These are phyloP conservation scores for Globisporangium recalcitrans DNA, from an alignment of 352 stramenopile genomes.

Conservation along the genomic window DNA sequence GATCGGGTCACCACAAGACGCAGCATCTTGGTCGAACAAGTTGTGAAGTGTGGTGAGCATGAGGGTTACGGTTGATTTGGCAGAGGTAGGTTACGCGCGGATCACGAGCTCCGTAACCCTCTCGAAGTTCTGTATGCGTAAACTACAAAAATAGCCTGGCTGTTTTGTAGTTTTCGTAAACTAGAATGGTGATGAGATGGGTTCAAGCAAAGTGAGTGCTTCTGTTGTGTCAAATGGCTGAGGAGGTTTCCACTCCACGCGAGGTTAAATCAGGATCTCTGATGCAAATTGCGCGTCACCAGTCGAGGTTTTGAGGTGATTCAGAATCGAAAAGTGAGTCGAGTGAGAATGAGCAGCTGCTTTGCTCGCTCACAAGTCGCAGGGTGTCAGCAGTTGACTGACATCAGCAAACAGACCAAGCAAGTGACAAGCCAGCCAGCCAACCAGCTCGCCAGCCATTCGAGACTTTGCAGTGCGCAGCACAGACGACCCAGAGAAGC, in stretches of 20 bases:
- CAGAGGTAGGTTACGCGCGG: neutral
- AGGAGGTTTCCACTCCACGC: neutral
- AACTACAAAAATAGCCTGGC: neutral
- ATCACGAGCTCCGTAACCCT: neutral
- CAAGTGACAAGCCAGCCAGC: constrained; percentile 2
- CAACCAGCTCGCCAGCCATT: neutral
- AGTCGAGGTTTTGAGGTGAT: neutral
- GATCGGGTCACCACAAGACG: constrained; percentile 26
- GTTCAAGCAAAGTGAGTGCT: neutral
- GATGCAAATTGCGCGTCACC: neutral
- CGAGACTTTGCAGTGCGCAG: neutral
- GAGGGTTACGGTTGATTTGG: neutral
- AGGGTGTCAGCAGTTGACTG: neutral
- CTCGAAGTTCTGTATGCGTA: too few relatives aligned
- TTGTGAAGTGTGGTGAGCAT: neutral
- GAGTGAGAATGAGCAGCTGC: constrained; percentile 3
- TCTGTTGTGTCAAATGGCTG: constrained; percentile 6
- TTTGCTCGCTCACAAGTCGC: constrained; percentile 6
- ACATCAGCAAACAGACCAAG: neutral
- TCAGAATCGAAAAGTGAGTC: neutral
- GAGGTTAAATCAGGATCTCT: constrained; percentile 8
- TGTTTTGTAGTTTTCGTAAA: neutral
- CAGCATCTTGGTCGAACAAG: constrained; percentile 34
- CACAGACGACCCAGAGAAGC: neutral
- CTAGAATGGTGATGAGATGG: constrained; percentile 8